Conservation (phyloP, 805 yeast genomes). For the Isabelozyma pseudorhagii region DNA sequence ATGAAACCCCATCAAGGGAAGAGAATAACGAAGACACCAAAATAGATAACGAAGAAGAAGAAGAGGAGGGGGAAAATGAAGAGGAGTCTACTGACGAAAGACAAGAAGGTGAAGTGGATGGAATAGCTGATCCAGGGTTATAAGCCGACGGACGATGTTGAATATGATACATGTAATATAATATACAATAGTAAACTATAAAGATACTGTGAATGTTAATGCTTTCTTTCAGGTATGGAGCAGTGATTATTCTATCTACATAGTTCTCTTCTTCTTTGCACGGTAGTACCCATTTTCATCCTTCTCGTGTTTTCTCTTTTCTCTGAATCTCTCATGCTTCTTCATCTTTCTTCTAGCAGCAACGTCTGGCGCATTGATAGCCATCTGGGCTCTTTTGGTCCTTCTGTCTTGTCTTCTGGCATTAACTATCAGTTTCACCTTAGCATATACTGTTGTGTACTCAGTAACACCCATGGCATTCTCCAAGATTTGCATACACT, state of each 20-base stretch:
- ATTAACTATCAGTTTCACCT: conserved; percentile 59
- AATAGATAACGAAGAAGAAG: conserved; percentile 1
- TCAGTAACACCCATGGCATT: conserved; percentile 67
- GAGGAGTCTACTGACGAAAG: not conserved
- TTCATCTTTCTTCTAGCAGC: conserved; percentile 76
- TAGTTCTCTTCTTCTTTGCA: conserved; percentile 49
- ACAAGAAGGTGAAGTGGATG: not conserved
- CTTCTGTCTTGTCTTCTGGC: conserved; percentile 72
- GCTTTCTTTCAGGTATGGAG: too few species aligned
- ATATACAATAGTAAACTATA: conserved; percentile 1
- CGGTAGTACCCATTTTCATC: conserved; percentile 77
- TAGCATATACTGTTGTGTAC: conserved; percentile 58
- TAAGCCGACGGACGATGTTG: not conserved
- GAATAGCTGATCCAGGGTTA: not conserved
- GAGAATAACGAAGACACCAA: not conserved
- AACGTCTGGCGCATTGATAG: conserved; percentile 73
- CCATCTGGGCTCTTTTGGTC: conserved; percentile 70
- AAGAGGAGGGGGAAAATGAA: not conserved
- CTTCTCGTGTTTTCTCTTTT: conserved; percentile 69
- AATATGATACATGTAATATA: not conserved
- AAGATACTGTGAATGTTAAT: not conserved
- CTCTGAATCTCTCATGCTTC: conserved; percentile 73
- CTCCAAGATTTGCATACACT: conserved; percentile 67
- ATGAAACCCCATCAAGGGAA: not conserved
- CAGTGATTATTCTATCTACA: not conserved